A percentile compares a stretch with the other conserved stretches of the same genome.
Evolutionary conservation across 805 yeast genomes (phyloP).

Genomic region (Maudiozyma bulderi): DNA sequence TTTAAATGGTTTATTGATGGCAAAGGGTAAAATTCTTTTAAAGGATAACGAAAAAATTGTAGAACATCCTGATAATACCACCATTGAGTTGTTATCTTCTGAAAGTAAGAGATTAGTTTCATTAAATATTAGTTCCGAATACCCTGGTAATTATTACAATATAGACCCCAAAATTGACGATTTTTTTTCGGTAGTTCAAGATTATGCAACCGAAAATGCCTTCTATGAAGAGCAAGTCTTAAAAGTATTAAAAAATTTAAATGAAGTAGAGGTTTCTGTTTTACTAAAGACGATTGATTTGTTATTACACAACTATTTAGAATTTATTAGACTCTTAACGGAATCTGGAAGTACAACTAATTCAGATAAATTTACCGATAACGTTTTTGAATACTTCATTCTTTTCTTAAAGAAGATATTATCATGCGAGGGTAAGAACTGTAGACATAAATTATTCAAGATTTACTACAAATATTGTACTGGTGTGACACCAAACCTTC

Average conservation of each 20-base stretch:
- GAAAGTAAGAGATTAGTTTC: constrained; percentile 35
- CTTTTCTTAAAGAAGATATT: not conserved
- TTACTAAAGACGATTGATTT: constrained; percentile 46
- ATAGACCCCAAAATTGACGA: constrained; percentile 45
- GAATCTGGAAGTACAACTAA: constrained; percentile 9
- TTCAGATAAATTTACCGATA: constrained; percentile 20
- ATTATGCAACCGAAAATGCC: not conserved
- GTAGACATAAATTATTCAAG: constrained; percentile 45
- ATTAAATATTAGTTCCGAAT: constrained; percentile 48
- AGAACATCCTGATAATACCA: constrained; percentile 38
- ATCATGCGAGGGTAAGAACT: constrained; percentile 44
- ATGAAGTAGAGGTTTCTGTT: constrained; percentile 45
- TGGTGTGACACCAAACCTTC: constrained; percentile 25
- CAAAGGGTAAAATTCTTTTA: constrained; percentile 45
- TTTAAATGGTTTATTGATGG: constrained; percentile 53
- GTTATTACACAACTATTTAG: constrained; percentile 30
- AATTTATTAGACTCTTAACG: constrained; percentile 27
- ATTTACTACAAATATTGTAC: constrained; percentile 31
- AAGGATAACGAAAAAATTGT: constrained; percentile 39
- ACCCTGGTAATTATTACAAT: constrained; percentile 60
- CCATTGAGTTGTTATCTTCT: constrained; percentile 36
- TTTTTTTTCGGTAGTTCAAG: constrained; percentile 38
- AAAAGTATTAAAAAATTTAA: constrained; percentile 43
- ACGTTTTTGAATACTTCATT: constrained; percentile 23
- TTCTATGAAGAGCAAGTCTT: constrained; percentile 39